phyloP scores from a whole-genome alignment of 768 basidiomycete genomes.

The Tulasnella calospora region DNA sequence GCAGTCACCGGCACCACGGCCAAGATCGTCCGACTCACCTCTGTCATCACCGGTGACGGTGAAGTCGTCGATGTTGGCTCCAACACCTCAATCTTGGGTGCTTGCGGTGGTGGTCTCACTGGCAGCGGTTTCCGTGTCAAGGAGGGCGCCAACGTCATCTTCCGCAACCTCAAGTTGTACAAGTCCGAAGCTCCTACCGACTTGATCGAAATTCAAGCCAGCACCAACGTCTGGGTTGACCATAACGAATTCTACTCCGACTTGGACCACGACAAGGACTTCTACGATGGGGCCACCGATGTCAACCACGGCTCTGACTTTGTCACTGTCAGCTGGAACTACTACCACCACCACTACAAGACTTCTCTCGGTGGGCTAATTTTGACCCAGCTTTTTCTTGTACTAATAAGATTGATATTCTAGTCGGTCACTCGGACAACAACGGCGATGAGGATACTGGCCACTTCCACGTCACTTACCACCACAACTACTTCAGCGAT shows the following conservation, averaged over 20 bases:
- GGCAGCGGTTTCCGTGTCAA: conserved; percentile 20
- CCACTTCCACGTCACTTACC: conserved; percentile 16
- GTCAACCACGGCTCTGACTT: conserved; percentile 45
- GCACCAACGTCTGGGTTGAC: conserved; percentile 20
- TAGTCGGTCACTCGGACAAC: conserved; percentile 33
- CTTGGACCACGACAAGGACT: conserved; percentile 35
- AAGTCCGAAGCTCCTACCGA: conserved; percentile 8
- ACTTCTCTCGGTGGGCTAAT: conserved; percentile 34
- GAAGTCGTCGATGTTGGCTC: conserved; percentile 17
- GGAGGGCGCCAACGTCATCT: conserved; percentile 20
- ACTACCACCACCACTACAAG: conserved; percentile 42
- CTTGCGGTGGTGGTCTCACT: conserved; percentile 18
- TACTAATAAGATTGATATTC: neutral
- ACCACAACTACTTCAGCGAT: conserved; percentile 20
- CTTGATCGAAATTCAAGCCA: conserved; percentile 11
- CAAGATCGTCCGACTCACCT: conserved; percentile 28
- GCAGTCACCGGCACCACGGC: conserved; percentile 27
- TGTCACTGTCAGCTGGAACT: conserved; percentile 23
- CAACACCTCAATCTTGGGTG: conserved; percentile 14
- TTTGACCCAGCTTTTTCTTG: neutral
- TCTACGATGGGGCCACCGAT: conserved; percentile 47
- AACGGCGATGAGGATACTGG: conserved; percentile 34
- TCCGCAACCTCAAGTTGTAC: conserved; percentile 20
- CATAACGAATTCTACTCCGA: conserved; percentile 19
- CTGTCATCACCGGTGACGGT: conserved; percentile 24